Evolutionary conservation across 2,329 filamentous ascomycete species (phyloP).

Genomic region (Penicillium decumbens): DNA sequence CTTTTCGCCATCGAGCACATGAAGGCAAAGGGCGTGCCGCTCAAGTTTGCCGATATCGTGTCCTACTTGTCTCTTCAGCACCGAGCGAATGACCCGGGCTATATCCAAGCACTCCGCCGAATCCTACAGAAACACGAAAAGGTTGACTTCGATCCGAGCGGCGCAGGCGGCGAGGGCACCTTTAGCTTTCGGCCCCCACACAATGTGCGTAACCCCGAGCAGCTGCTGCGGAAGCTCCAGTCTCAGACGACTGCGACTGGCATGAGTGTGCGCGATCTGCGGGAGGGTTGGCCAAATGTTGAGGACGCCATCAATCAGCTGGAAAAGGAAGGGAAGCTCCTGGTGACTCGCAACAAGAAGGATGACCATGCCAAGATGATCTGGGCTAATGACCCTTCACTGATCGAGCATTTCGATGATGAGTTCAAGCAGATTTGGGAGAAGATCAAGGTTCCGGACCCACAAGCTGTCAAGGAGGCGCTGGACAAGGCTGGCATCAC

Average conservation of each 20-base stretch:
- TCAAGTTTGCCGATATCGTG: slow-evolving; percentile 71
- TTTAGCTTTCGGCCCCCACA: slow-evolving; percentile 82
- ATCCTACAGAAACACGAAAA: slow-evolving; percentile 65
- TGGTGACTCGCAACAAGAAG: slow-evolving; percentile 88
- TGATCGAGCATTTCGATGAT: slow-evolving; percentile 69
- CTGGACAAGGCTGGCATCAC: slow-evolving; percentile 74
- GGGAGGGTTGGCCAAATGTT: slow-evolving; percentile 90
- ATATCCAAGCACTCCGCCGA: slow-evolving; percentile 60
- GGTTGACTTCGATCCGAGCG: slow-evolving; percentile 53
- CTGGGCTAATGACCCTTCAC: slow-evolving; percentile 79
- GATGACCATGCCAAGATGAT: slow-evolving; percentile 80
- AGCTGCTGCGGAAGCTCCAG: slow-evolving; percentile 77
- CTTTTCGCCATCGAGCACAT: slow-evolving; percentile 81
- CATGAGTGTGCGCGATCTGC: slow-evolving; percentile 80
- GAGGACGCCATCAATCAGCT: slow-evolving; percentile 72
- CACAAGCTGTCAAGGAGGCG: slow-evolving; percentile 71
- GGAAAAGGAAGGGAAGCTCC: slow-evolving; percentile 70
- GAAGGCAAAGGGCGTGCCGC: slow-evolving; percentile 62
- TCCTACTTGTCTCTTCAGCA: slow-evolving; percentile 70
- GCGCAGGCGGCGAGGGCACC: slow-evolving; percentile 65
- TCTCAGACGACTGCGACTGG: slow-evolving; percentile 74
- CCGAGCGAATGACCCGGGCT: slow-evolving; percentile 53
- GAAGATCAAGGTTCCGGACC: slow-evolving; percentile 68
- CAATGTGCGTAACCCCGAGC: slow-evolving; percentile 70
- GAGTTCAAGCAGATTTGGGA: slow-evolving; percentile 84